Base-by-base conservation (phyloP, 1,139 yeast genomes). In the Yamadazyma kanchanaburiensis region DNA sequence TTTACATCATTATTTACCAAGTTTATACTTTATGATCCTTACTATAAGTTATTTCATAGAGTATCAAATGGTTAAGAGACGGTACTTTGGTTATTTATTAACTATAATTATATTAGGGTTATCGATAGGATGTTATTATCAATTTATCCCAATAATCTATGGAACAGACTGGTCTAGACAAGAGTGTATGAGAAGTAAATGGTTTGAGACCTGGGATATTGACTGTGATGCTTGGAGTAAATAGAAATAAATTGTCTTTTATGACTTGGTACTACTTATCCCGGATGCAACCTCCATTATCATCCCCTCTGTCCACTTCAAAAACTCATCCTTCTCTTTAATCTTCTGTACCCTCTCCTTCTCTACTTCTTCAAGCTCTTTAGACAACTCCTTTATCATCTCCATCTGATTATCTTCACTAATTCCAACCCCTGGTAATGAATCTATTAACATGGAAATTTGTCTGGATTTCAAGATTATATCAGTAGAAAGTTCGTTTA, bases 351-450 rank as follows among this genome's bases (percentile, higher is more conserved):
- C 58, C 38, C 88, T 71, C 32, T 76, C 74, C 15, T 58, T 51
- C 46, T 89, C 94, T 1, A 81, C 79, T 5, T 62, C 60, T 15
- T 70, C 68, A 33, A 91, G 60, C 43, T 85, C 86, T 24, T 54
- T 52, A 35, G 87, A 82, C 30, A 91, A 61, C n/a, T 64, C 64
- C 28, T 70, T 70, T 12, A 91, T 84, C 40, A 73, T 68, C 21
- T 61, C 60, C 51, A 88, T 53, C 55, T 91, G 98, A 31, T 76
- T 80, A 25, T 70, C 74, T 18, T 86, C 86, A 2, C 89, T 77
- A 1, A 84, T 88, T 10, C 94, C 96, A 3, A 88, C 85, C 3
- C 97, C 98, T 0, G 99, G 98, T 27, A 91, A 62, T 3, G 94
- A 78, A 50, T 86, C 95, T 19, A 91, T 88, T 23, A 91, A 72